These are phyloP conservation scores for Vigna hirtella DNA, from an alignment of 306 rosid species.

Conservation along the genomic window DNA sequence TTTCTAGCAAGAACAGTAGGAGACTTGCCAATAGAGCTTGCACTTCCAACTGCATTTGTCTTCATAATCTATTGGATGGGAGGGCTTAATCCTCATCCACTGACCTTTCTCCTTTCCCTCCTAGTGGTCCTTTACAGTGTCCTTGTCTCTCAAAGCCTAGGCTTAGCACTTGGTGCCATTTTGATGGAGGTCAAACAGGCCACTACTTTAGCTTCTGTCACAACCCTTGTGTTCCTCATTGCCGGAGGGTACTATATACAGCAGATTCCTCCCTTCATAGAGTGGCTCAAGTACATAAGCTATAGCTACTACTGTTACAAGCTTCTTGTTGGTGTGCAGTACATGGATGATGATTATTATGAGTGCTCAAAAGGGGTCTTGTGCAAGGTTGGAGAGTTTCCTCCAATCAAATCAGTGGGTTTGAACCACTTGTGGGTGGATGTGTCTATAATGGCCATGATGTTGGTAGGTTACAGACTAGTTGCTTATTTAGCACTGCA, in stretches of 20 bases:
- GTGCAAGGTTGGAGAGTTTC: conserved; percentile 70
- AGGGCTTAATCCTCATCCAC: conserved; percentile 73
- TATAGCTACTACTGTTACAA: conserved; percentile 86
- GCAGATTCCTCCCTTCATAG: conserved; percentile 78
- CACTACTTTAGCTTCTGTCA: conserved; percentile 82
- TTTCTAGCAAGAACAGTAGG: conserved; percentile 80
- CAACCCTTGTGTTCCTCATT: conserved; percentile 82
- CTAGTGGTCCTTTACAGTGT: conserved; percentile 79
- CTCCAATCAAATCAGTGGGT: conserved; percentile 68
- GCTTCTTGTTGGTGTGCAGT: conserved; percentile 83
- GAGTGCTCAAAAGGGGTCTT: conserved; percentile 73
- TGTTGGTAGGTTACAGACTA: conserved; percentile 76
- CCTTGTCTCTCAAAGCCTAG: conserved; percentile 84
- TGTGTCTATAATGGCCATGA: conserved; percentile 66
- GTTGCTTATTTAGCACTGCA: conserved; percentile 80
- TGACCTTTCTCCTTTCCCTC: conserved; percentile 69
- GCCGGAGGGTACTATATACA: conserved; percentile 88
- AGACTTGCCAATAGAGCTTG: conserved; percentile 82
- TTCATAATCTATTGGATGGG: conserved; percentile 86
- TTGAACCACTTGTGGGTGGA: conserved; percentile 72
- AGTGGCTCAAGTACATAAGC: conserved; percentile 82
- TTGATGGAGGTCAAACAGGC: conserved; percentile 87
- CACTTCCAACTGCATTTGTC: conserved; percentile 84
- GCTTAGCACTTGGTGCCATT: conserved; percentile 82
- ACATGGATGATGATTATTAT: conserved; percentile 64